A percentile compares a stretch with the other conserved stretches of the same genome.
phyloP scores from a whole-genome alignment of 2,329 filamentous ascomycete genomes.

The Beauveria scarabaeidicola region DNA sequence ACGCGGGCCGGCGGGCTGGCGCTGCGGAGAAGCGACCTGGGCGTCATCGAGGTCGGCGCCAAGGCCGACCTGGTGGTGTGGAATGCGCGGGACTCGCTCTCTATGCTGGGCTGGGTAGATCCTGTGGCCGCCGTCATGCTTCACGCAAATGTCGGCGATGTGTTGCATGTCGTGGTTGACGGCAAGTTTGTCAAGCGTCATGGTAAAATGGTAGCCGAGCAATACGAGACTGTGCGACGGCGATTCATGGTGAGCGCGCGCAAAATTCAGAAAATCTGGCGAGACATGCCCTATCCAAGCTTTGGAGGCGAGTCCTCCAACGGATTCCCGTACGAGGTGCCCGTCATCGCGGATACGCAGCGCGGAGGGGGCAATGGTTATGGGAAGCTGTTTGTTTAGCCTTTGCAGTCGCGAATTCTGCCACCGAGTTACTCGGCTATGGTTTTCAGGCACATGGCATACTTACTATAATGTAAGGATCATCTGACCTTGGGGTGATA shows the following conservation, averaged over 20 bases:
- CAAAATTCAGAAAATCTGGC: not conserved
- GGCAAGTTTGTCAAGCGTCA: conserved; percentile 38
- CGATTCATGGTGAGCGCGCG: not conserved
- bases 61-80: conserved; percentile 41
- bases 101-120: conserved; percentile 24
- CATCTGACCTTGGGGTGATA: too few species aligned
- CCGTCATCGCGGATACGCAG: not conserved
- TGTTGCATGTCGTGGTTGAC: conserved; percentile 40
- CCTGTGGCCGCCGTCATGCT: conserved; percentile 45
- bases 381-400: not conserved
- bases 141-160: conserved; percentile 41
- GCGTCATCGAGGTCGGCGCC: conserved; percentile 35
- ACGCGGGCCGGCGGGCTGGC: conserved; percentile 45
- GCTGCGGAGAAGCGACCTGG: conserved; percentile 41
- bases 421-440: too few species aligned
- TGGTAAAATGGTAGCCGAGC: conserved; percentile 21
- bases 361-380: not conserved
- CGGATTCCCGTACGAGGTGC: not conserved
- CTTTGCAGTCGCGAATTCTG: too few species aligned
- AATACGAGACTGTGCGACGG: not conserved
- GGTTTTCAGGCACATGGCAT: too few species aligned
- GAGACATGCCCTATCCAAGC: not conserved
- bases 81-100: conserved; percentile 21
- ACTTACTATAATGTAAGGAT: too few species aligned
- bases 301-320: not conserved